Evolutionary conservation across 176 grass and related monocot species (phyloP).

Genomic region (Microstegium vimineum): DNA sequence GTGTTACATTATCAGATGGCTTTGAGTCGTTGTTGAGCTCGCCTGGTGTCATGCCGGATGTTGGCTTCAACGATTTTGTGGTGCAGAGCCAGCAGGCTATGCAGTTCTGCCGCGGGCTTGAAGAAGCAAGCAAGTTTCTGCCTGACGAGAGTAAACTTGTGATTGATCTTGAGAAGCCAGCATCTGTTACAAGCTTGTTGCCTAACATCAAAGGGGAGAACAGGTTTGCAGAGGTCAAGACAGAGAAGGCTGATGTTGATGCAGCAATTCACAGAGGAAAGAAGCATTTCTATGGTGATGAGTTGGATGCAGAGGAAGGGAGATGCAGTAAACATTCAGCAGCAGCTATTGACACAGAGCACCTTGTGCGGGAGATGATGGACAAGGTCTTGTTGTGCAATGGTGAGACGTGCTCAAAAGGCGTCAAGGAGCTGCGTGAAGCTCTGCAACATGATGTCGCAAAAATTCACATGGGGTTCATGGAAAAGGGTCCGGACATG

Average conservation of each 20-base stretch:
- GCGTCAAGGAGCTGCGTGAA: conserved; percentile 60
- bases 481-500: conserved; percentile 49
- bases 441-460: conserved; percentile 50
- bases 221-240: conserved; percentile 35
- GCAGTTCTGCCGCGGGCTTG: conserved; percentile 59
- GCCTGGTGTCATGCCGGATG: conserved; percentile 16
- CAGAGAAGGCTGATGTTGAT: conserved; percentile 25
- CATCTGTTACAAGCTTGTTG: not conserved
- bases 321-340: conserved; percentile 84
- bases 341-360: conserved; percentile 41
- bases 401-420: conserved; percentile 59
- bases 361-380: conserved; percentile 75
- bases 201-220: conserved; percentile 16
- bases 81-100: conserved; percentile 49
- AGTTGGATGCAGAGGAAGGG: conserved; percentile 72
- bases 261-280: conserved; percentile 40
- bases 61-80: conserved; percentile 21
- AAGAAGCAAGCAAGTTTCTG: conserved; percentile 68
- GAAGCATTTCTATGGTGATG: conserved; percentile 73
- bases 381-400: conserved; percentile 84
- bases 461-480: conserved; percentile 31
- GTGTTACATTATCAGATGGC: conserved; percentile 24
- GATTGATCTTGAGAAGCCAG: conserved; percentile 49
- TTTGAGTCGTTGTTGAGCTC: conserved; percentile 35
- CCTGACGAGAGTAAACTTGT: conserved; percentile 59